Base-by-base conservation (phyloP, 1,139 yeast genomes). In the Meyerozyma guilliermondii region DNA sequence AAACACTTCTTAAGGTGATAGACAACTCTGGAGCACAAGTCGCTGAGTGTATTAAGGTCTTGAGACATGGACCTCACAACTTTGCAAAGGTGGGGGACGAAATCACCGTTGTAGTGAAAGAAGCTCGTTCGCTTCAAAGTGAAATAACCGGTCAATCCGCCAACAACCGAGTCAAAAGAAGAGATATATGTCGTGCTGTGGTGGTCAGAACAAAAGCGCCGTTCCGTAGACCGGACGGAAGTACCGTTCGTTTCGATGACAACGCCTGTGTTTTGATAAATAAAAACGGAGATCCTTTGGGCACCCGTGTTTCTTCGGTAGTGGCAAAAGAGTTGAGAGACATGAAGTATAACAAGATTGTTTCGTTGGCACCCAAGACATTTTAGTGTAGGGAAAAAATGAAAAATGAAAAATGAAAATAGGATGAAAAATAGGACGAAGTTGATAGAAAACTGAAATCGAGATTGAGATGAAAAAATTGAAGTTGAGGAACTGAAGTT, bases 11-110 rank as follows among this genome's bases (percentile, higher is more conserved):
- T 46, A 89, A 86, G 63, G 96, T 89, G 50, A 85, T 91, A 49
- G 98, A 91, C 68, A 91, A 89, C 74, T 85, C 96, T 7, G 96
- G 98, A 27, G 98, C 98, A 5, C 88, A 86, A 60, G 69, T 89
- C 46, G 98, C 87, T 20, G 98, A 92, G 67, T 92, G 98, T 64
- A 89, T 92, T 71, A 92, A 91, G 65, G 97, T 92, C 17, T 74
- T 92, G 50, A 83, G 95, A 52, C 95, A 92, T 59, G 81, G 85
- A 2, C 96, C 96, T 29, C 80, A 76, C 62, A 84, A 84, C 59
- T 83, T 81, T 52, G 98, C 95, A 39, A 71, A 77, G 44, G 81
- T 89, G 20, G 98, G 96, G 37, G 98, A 92, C 63, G 87, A 84
- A 62, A 86, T 92, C 50, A 96, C 94, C 18, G 95, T 89, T 46